Percentiles rank a stretch among this genome's conserved stretches.
These are phyloP conservation scores for Heimioporus sp. DNA, from an alignment of 768 basidiomycete genomes.

Conservation along the genomic window DNA sequence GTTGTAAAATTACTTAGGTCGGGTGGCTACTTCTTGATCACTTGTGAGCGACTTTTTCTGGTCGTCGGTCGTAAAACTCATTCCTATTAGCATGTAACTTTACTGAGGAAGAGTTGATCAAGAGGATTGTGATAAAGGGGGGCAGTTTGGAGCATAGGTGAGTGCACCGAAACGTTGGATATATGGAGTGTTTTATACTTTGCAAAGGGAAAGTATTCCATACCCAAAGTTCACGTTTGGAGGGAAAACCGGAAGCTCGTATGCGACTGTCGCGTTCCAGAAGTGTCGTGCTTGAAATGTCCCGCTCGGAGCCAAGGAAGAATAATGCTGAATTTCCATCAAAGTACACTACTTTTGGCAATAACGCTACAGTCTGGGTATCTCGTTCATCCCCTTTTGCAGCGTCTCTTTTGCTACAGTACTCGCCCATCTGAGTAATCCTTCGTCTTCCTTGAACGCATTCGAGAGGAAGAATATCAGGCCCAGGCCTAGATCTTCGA, in stretches of 20 bases:
- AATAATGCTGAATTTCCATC: background rate
- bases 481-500: slow-evolving; percentile 70
- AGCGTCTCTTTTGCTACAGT: slow-evolving; percentile 69
- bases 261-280: slow-evolving; percentile 71
- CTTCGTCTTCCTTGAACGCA: slow-evolving; percentile 39
- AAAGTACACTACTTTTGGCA: background rate
- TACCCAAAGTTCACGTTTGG: slow-evolving; percentile 76
- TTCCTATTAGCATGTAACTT: slow-evolving; percentile 69
- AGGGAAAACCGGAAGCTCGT: slow-evolving; percentile 69
- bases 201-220: slow-evolving; percentile 62
- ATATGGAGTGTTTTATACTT: background rate
- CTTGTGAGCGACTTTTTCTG: slow-evolving; percentile 51
- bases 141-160: slow-evolving; percentile 66
- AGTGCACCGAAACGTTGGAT: slow-evolving; percentile 14
- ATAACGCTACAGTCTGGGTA: slow-evolving; percentile 30
- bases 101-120: slow-evolving; percentile 70
- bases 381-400: slow-evolving; percentile 57
- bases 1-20: slow-evolving; percentile 57
- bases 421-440: slow-evolving; percentile 64
- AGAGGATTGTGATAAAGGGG: slow-evolving; percentile 45
- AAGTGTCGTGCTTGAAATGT: slow-evolving; percentile 22
- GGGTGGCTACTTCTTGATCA: slow-evolving; percentile 73
- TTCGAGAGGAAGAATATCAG: slow-evolving; percentile 66
- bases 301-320: background rate
- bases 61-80: background rate